These are phyloP conservation scores for Hypomontagnella submonticulosa DNA, from an alignment of 495 filamentous ascomycete genomes.

Conservation along the genomic window DNA sequence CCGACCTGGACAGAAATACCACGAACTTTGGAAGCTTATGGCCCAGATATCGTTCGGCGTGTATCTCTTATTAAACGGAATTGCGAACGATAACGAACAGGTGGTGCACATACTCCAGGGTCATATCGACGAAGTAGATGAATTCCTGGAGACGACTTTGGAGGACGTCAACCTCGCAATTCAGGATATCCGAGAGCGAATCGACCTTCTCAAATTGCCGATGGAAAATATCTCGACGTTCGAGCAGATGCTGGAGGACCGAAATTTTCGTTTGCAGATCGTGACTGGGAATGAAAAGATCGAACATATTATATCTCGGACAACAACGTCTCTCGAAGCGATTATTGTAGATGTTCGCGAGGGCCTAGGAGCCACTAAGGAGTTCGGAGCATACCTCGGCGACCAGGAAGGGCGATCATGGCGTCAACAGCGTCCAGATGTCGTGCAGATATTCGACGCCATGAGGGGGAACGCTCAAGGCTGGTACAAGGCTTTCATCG, in stretches of 20 bases:
- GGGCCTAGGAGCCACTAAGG: conserved; percentile 78
- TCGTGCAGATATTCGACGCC: conserved; percentile 74
- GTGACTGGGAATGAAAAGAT: conserved; percentile 90
- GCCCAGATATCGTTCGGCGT: conserved; percentile 95
- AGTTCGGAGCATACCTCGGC: conserved; percentile 79
- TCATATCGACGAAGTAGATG: conserved; percentile 94
- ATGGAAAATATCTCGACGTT: conserved; percentile 86
- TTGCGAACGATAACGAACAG: conserved; percentile 87
- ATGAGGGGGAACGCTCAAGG: conserved; percentile 89
- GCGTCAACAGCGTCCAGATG: conserved; percentile 60
- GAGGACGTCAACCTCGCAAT: conserved; percentile 89
- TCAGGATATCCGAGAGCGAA: conserved; percentile 75
- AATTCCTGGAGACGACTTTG: conserved; percentile 83
- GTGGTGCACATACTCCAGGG: conserved; percentile 90
- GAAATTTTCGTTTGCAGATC: conserved; percentile 81
- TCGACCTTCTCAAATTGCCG: conserved; percentile 82
- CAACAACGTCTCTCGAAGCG: conserved; percentile 77
- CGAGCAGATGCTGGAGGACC: conserved; percentile 87
- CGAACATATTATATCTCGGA: conserved; percentile 85
- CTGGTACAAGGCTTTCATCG: conserved; percentile 80
- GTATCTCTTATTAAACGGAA: conserved; percentile 82
- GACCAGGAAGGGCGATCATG: conserved; percentile 68
- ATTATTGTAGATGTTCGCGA: conserved; percentile 80
- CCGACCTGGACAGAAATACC: conserved; percentile 71
- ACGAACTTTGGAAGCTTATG: conserved; percentile 89